These are phyloP conservation scores for Euphrasia arctica DNA, from an alignment of 305 asterid genomes.

Conservation along the genomic window DNA sequence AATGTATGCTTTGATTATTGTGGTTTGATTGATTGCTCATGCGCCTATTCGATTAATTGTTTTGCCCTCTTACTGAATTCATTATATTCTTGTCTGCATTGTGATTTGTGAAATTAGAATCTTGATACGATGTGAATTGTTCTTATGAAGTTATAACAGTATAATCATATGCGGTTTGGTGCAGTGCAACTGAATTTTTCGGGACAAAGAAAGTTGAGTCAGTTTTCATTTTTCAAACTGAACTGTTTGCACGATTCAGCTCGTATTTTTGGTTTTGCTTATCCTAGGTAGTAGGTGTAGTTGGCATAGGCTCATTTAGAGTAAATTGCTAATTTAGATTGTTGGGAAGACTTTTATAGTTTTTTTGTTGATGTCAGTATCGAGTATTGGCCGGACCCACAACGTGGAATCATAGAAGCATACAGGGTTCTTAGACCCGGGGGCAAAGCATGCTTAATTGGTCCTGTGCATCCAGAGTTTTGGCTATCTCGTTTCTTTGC, in stretches of 20 bases:
- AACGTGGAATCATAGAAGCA: conserved; percentile 95
- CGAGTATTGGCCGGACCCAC: conserved; percentile 99
- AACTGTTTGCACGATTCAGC: too few relatives aligned
- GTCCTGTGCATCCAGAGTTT: conserved; percentile 89
- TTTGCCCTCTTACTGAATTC: not conserved
- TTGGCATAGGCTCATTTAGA: not conserved
- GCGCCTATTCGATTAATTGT: not conserved
- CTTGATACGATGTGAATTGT: too few relatives aligned
- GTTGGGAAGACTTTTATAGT: not conserved
- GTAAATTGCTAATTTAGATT: conserved; percentile 4
- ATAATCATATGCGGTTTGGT: too few relatives aligned
- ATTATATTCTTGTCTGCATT: too few relatives aligned
- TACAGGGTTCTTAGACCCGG: conserved; percentile 81
- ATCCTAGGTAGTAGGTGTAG: not conserved
- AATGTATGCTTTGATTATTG: not conserved
- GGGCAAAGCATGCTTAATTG: conserved; percentile 90
- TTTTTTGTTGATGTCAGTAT: conserved; percentile 44
- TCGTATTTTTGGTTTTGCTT: not conserved
- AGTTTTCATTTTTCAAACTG: too few relatives aligned
- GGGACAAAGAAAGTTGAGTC: too few relatives aligned
- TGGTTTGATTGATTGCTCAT: conserved; percentile 6
- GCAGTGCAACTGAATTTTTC: too few relatives aligned
- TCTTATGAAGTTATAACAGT: too few relatives aligned
- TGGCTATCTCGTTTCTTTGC: conserved; percentile 94
- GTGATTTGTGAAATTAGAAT: too few relatives aligned